Conservation (phyloP, 1,139 yeast species). For the Debaryomyces sp. region DNA sequence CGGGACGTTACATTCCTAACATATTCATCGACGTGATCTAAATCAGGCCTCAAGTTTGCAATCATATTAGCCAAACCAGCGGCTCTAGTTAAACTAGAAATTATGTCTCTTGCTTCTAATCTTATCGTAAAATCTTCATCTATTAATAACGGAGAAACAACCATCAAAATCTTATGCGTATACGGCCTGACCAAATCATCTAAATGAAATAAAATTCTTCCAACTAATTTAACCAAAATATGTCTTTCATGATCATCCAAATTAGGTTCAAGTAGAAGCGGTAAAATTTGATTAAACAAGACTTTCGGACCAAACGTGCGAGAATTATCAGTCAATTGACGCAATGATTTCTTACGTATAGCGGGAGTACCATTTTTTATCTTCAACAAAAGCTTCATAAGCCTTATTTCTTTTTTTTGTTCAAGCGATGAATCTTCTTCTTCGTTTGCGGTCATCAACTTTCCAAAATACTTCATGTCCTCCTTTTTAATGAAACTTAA, state of each 20-base stretch:
- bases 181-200: constrained; percentile 72
- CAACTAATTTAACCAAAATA: constrained; percentile 73
- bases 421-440: constrained; percentile 52
- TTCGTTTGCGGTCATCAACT: constrained; percentile 45
- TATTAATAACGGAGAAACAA: constrained; percentile 75
- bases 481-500: constrained; percentile 69
- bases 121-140: constrained; percentile 80
- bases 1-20: constrained; percentile 78
- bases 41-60: constrained; percentile 75
- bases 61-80: constrained; percentile 84
- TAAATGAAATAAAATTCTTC: constrained; percentile 65
- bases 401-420: constrained; percentile 56
- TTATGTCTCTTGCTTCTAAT: constrained; percentile 77
- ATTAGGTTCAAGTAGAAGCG: constrained; percentile 70
- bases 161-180: constrained; percentile 71
- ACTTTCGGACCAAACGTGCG: constrained; percentile 68
- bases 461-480: constrained; percentile 74
- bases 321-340: constrained; percentile 68
- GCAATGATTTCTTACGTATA: constrained; percentile 69
- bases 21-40: constrained; percentile 82
- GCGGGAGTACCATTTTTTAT: constrained; percentile 79
- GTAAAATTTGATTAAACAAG: constrained; percentile 69
- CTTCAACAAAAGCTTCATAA: constrained; percentile 64
- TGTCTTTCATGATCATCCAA: constrained; percentile 87
- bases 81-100: constrained; percentile 73